Percentiles rank a stretch among this genome's conserved stretches.
Conservation (phyloP, 345 rosid species). For the Brassica carinata region DNA sequence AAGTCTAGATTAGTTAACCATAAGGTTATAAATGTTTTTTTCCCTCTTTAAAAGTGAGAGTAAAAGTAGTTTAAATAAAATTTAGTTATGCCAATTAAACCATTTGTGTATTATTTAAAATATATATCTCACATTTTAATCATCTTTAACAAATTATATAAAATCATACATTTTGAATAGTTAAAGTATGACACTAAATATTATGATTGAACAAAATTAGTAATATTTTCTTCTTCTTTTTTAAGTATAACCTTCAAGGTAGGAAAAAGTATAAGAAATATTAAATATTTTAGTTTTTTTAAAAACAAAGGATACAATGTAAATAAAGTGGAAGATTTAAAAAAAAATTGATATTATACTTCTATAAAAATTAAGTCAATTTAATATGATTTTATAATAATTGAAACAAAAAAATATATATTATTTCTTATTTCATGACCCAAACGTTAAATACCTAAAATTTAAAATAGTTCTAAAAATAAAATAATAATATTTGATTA, state of each 20-base stretch:
- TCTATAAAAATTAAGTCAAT: neutral
- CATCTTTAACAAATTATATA: neutral
- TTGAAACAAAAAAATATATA: neutral
- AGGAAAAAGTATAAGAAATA: neutral
- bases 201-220: neutral
- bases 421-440: neutral
- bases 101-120: neutral
- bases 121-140: neutral
- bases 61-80: neutral
- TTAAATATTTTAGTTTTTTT: neutral
- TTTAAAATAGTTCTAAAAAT: neutral
- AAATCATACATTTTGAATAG: neutral
- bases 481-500: neutral
- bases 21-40: no score
- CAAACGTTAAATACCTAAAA: neutral
- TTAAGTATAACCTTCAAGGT: neutral
- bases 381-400: neutral
- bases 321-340: neutral
- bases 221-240: neutral
- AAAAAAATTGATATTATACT: neutral
- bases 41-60: no score
- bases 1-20: no score
- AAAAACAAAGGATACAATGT: neutral
- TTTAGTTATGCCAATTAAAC: neutral
- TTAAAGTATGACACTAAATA: neutral